A percentile compares a stretch with the other conserved stretches of the same genome.
Conservation (phyloP, 2,329 filamentous ascomycete genomes). For the Botryosphaeria dothidea region DNA sequence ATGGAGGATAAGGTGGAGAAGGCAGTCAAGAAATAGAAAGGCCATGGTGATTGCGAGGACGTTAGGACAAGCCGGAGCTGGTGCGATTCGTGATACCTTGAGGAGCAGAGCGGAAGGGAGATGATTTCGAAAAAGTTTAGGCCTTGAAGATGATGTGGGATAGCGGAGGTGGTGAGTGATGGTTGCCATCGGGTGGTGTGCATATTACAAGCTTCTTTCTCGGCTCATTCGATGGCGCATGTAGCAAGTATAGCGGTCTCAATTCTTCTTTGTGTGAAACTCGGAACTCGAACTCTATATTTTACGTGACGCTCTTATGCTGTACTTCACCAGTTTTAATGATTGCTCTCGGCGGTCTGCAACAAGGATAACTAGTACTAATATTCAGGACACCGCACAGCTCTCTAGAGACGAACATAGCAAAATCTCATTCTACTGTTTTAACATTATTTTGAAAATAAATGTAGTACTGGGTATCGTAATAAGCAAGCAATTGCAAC, state of each 20-base stretch:
- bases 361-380: too few relatives aligned
- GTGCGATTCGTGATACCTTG: background rate
- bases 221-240: conserved; percentile 13
- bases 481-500: too few relatives aligned
- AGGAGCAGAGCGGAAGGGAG: background rate
- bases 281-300: background rate
- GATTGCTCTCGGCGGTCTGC: too few relatives aligned
- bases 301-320: background rate
- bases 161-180: background rate
- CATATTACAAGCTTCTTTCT: conserved; percentile 6
- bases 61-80: background rate
- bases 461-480: too few relatives aligned
- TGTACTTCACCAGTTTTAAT: too few relatives aligned
- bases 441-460: too few relatives aligned
- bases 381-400: too few relatives aligned
- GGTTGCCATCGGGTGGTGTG: background rate
- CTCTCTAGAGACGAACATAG: too few relatives aligned
- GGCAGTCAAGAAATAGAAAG: conserved; percentile 9
- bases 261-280: background rate
- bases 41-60: background rate
- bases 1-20: conserved; percentile 76
- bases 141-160: background rate
- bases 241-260: conserved; percentile 17
- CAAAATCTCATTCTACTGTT: too few relatives aligned
- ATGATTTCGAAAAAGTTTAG: background rate